Evolutionary conservation across 306 rosid genomes (phyloP).

Genomic region (Vigna hirtella): DNA sequence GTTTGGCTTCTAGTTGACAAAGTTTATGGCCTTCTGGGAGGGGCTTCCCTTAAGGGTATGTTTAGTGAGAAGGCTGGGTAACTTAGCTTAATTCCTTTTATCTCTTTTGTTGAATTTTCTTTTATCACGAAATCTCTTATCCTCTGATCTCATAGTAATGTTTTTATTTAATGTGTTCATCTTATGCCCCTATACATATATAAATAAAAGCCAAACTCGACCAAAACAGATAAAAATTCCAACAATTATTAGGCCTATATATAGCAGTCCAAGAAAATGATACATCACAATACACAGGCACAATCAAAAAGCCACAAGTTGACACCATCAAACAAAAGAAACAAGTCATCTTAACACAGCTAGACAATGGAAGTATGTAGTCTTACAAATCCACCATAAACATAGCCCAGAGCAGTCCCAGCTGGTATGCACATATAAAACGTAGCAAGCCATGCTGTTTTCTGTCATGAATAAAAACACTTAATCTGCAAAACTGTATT

Average conservation of each 20-base stretch:
- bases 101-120: neutral
- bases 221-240: conserved; percentile 8
- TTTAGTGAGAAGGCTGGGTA: neutral
- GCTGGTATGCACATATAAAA: conserved; percentile 98
- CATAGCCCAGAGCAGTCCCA: conserved; percentile 93
- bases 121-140: neutral
- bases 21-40: neutral
- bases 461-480: conserved; percentile 59
- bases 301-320: conserved; percentile 26
- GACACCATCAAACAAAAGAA: conserved; percentile 35
- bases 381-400: conserved; percentile 93
- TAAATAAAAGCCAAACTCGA: conserved; percentile 5
- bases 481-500: conserved; percentile 34
- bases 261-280: conserved; percentile 27
- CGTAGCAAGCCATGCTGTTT: conserved; percentile 93
- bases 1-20: neutral
- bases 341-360: conserved; percentile 20
- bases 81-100: neutral
- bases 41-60: neutral
- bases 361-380: conserved; percentile 35
- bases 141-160: neutral
- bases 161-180: neutral
- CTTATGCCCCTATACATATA: neutral
- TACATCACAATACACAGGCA: conserved; percentile 1
- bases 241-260: conserved; percentile 14